These are phyloP conservation scores for Tephrocybe sp. DNA, from an alignment of 768 basidiomycete species.

Conservation along the genomic window DNA sequence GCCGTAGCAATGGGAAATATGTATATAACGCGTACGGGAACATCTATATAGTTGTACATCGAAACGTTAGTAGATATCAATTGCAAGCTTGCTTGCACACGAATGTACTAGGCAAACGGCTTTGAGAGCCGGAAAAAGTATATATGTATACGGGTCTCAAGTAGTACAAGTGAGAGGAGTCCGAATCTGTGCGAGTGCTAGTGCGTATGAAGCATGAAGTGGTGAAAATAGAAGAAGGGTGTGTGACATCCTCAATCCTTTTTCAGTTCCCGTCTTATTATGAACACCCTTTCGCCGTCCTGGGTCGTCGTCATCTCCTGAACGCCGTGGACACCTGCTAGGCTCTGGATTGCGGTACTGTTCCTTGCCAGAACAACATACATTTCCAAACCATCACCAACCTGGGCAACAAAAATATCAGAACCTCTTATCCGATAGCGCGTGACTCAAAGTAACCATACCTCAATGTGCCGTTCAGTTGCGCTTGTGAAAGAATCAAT, in stretches of 20 bases:
- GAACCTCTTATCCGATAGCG: slow-evolving; percentile 9
- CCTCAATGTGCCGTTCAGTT: slow-evolving; percentile 98
- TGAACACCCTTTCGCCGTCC: slow-evolving; percentile 74
- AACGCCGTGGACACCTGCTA: slow-evolving; percentile 51
- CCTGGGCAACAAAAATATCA: slow-evolving; percentile 39
- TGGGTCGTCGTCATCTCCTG: slow-evolving; percentile 60
- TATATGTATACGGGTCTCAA: background rate
- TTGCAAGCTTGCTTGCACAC: background rate
- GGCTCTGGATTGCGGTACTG: slow-evolving; percentile 50
- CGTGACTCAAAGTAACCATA: slow-evolving; percentile 28
- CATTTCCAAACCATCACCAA: slow-evolving; percentile 94
- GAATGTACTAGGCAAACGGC: background rate
- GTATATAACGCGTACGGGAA: background rate
- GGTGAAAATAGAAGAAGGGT: slow-evolving; percentile 5
- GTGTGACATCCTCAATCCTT: slow-evolving; percentile 53
- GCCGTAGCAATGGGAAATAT: background rate
- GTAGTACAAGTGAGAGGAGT: slow-evolving; percentile 13
- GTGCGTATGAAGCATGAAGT: slow-evolving; percentile 9
- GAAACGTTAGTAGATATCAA: slow-evolving; percentile 2
- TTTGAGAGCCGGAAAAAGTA: background rate
- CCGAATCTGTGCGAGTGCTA: slow-evolving; percentile 17
- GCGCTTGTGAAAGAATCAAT: slow-evolving; percentile 97
- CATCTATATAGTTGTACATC: slow-evolving; percentile 9
- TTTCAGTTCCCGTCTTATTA: slow-evolving; percentile 77
- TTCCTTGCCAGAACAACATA: slow-evolving; percentile 79